Percentiles rank a stretch among this genome's conserved stretches.
These are phyloP conservation scores for Stygiomarasmius scandens DNA, from an alignment of 1,284 basidiomycete species.

Conservation along the genomic window DNA sequence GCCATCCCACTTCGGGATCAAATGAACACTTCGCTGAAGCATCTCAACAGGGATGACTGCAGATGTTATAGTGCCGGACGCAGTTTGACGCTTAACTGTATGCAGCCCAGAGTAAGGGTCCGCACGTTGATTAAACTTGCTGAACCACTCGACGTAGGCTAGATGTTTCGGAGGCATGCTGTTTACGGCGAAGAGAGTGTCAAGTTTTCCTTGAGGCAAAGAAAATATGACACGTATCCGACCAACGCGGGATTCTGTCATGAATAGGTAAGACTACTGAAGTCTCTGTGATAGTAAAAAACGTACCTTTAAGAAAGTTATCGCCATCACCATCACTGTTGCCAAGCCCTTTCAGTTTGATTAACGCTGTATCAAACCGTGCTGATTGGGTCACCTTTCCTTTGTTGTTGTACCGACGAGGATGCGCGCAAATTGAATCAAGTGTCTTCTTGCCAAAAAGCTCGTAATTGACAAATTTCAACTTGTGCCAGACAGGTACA, in stretches of 20 bases:
- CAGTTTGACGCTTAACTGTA: background rate
- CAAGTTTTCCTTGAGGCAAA: slow-evolving; percentile 1
- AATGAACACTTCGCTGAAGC: slow-evolving; percentile 23
- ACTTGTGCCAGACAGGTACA: slow-evolving; percentile 3
- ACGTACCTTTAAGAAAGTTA: no score
- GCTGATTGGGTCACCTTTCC: background rate
- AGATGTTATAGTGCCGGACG: slow-evolving; percentile 2
- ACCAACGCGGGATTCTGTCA: background rate
- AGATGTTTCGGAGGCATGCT: slow-evolving; percentile 15
- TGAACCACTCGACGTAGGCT: slow-evolving; percentile 29
- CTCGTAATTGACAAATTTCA: background rate
- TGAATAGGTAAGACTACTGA: no score
- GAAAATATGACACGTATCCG: slow-evolving; percentile 9
- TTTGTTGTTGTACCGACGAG: background rate
- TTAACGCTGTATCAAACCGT: background rate
- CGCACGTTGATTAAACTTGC: slow-evolving; percentile 11
- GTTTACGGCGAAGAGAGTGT: background rate
- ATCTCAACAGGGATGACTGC: slow-evolving; percentile 19
- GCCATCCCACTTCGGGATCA: slow-evolving; percentile 19
- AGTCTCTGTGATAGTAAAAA: no score
- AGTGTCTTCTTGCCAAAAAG: slow-evolving; percentile 1
- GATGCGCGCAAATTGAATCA: background rate
- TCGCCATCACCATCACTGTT: no score
- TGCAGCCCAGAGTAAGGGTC: slow-evolving; percentile 14
- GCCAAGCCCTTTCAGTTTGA: background rate